Evolutionary conservation across 805 yeast genomes (phyloP), one percentile per base, ranked within the genome.

Genomic region (Zygotorulaspora chibaensis): DNA sequence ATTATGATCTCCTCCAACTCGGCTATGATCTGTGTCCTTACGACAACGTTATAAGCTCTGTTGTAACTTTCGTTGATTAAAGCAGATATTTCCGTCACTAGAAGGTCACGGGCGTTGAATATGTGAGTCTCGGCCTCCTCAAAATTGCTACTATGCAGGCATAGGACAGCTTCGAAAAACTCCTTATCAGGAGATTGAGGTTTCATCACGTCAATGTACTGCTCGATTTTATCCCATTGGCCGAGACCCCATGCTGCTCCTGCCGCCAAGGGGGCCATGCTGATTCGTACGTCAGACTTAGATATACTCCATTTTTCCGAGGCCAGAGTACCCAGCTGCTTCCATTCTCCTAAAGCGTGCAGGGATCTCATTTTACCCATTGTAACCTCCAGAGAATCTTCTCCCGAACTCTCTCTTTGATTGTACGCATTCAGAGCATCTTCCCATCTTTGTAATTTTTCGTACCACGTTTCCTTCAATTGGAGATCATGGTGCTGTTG

Each of bases 341-440:
- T 98, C 98, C 99, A 95, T 66, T 93, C 97, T 40, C 99, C 99
- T n/a, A 93, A 71, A 0, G 99, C 99, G 68, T 93, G 97, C 51
- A 91, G 71, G 66, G 98, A 90, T 66, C 98, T 78, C 97, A 93
- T 88, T 61, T 91, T 90, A 70, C 99, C 99, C 90, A 91, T 83
- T 4, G 91, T 85, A 1, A 89, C 83, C 53, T 91, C 98, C 70
- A 85, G 79, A 25, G 88, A 81, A 46, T 83, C 84, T 34, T 67
- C 69, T 6, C 69, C 65, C 8, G 61, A 61, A 48, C 70, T 70
- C 55, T 81, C 91, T 59, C 97, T 76, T 56, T 83, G 87, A 53
- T 83, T 83, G 62, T 93, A 93, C 0, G 97, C 96, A 39, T 79
- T 77, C 50, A 93, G 71, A 0, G 99, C 99, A 67, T 93, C 99